Base-by-base conservation (phyloP, 225 moss, liverwort and hornwort genomes). In the Sphagnum contortum region DNA sequence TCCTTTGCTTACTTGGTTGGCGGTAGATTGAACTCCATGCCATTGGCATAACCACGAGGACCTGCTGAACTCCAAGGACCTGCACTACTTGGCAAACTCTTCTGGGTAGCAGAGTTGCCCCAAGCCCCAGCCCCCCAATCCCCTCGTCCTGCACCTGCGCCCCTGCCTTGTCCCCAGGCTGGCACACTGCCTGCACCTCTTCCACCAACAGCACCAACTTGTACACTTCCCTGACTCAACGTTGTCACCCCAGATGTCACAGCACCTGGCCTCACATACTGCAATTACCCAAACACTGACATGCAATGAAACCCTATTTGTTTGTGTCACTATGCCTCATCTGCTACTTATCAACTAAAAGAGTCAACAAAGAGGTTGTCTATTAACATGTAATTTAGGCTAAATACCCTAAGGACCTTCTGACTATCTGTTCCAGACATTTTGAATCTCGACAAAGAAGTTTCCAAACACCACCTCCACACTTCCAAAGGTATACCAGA, bases 181-280 rank as follows among this genome's bases (percentile, higher is more conserved):
- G 83, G 57, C 47, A 73, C 84, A 50, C 77, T 54, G 49, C 80
- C 73, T 55, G 69, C 69, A 71, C 94, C 87, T 72, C 86, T 79
- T 5, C 91, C 94, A 67, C 79, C 81, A 9, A 70, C 11, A 66
- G 53, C 71, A 55, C 65, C 73, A 63, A 77, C 64, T 64, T 82
- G 84, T 44, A 83, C 77, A 71, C 88, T 81, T 58, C 69, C 84
- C 76, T 90, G 91, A 68, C 72, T 78, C 50, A 82, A 75, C 45
- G 77, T 75, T 63, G 83, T 72, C 57, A 79, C 81, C 69, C 76
- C 88, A 49, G 94, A 77, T 51, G 89, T 60, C 72, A 75, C 87
- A 13, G 88, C 88, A 71, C 94, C 94, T 75, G 94, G 91, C 70
- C 94, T 89, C 77, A 95, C 94, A 76, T 95, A 95, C 94, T 95